phyloP scores from a whole-genome alignment of 129 eudicot species.

The Kitagawia praeruptora region DNA sequence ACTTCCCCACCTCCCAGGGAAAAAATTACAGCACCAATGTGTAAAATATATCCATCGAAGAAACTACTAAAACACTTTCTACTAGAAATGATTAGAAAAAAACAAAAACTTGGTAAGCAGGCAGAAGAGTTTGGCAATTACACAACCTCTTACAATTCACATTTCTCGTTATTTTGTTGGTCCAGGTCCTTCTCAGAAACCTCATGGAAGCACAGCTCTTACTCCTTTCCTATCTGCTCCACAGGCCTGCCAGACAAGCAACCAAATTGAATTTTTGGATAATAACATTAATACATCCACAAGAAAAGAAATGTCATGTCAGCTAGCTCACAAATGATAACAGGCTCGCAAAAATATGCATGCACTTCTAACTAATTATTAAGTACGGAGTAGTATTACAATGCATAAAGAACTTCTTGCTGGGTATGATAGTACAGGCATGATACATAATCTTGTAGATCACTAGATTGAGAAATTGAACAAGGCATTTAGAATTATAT shows the following conservation, averaged over 20 bases:
- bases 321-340: neutral
- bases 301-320: neutral
- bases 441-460: too few relatives aligned
- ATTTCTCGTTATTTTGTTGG: slow-evolving; percentile 17
- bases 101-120: neutral
- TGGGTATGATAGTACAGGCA: too few relatives aligned
- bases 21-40: slow-evolving; percentile 9
- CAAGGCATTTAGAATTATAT: too few relatives aligned
- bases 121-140: neutral
- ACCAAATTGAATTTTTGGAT: neutral
- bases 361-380: too few relatives aligned
- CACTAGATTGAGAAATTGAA: too few relatives aligned
- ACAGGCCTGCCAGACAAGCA: slow-evolving; percentile 48
- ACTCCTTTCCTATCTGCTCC: slow-evolving; percentile 90
- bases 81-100: neutral
- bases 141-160: neutral
- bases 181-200: neutral
- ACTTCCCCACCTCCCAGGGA: slow-evolving; percentile 3
- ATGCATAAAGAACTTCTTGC: too few relatives aligned
- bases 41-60: slow-evolving; percentile 1
- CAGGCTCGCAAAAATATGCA: neutral
- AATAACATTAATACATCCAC: neutral
- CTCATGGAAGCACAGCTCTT: slow-evolving; percentile 72
- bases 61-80: neutral
- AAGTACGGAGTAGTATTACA: too few relatives aligned